Conservation (phyloP, 805 yeast genomes). For the Blastobotrys terrestris region DNA sequence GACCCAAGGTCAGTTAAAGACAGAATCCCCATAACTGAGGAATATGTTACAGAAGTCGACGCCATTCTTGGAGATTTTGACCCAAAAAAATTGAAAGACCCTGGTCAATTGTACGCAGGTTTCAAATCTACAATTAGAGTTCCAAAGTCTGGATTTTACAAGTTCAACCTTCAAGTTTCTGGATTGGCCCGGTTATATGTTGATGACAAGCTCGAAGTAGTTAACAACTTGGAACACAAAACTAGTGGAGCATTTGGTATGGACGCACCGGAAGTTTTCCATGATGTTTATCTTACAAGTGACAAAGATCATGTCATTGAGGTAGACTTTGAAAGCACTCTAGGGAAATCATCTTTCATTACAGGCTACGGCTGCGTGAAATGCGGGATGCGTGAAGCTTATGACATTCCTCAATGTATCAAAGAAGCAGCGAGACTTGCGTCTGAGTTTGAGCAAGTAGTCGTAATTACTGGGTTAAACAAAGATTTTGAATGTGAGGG, state of each 20-base stretch:
- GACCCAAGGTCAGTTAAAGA: background rate
- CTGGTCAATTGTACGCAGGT: conserved; percentile 28
- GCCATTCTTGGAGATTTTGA: conserved; percentile 2
- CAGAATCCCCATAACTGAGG: conserved; percentile 21
- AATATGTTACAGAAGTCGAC: conserved; percentile 30
- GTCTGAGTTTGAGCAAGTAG: conserved; percentile 45
- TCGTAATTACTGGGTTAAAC: conserved; percentile 46
- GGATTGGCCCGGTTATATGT: conserved; percentile 51
- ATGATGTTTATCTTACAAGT: conserved; percentile 42
- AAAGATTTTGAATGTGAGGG: conserved; percentile 56
- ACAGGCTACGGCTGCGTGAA: conserved; percentile 16
- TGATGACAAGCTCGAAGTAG: conserved; percentile 45
- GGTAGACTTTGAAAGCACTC: conserved; percentile 39
- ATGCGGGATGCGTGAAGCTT: conserved; percentile 17
- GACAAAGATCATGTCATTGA: conserved; percentile 48
- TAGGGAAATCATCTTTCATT: conserved; percentile 30
- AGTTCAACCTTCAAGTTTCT: conserved; percentile 43
- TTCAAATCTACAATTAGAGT: conserved; percentile 40
- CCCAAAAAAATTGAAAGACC: conserved; percentile 1
- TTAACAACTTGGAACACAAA: conserved; percentile 46
- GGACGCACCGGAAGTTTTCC: conserved; percentile 42
- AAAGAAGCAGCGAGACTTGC: conserved; percentile 45
- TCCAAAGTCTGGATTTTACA: conserved; percentile 41
- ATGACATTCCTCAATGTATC: conserved; percentile 31
- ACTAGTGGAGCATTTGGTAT: conserved; percentile 39